Conservation (phyloP, 2,329 filamentous ascomycete species). For the Macrophomina phaseolina region DNA sequence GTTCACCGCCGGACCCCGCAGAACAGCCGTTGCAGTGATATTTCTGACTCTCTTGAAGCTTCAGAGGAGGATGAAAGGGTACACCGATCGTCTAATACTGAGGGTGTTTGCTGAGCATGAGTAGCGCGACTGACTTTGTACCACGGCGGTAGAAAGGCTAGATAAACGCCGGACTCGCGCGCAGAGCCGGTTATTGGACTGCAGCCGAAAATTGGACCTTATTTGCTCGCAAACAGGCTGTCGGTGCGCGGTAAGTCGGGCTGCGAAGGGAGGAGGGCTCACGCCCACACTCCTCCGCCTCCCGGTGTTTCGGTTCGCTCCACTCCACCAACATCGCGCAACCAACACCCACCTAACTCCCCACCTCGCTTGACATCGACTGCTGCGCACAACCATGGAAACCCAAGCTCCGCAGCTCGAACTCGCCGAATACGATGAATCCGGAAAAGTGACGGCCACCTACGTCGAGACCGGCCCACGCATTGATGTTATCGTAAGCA, state of each 20-base stretch:
- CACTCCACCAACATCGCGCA: constrained; percentile 14
- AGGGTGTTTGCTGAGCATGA: background rate
- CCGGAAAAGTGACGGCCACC: constrained; percentile 55
- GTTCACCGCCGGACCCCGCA: background rate
- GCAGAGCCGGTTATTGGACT: background rate
- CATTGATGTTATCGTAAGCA: constrained; percentile 55
- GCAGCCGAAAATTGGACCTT: background rate
- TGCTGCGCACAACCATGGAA: constrained; percentile 2
- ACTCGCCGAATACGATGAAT: constrained; percentile 55
- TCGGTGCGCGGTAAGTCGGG: background rate
- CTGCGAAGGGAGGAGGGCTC: background rate
- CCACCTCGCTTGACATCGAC: constrained; percentile 2
- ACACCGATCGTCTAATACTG: background rate
- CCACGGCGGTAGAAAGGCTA: background rate
- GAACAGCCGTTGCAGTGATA: background rate
- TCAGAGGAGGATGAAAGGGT: background rate
- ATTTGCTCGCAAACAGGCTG: background rate
- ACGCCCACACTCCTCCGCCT: background rate
- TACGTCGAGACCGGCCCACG: constrained; percentile 54
- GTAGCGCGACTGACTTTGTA: background rate
- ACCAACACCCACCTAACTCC: constrained; percentile 1
- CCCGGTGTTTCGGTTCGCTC: constrained; percentile 13
- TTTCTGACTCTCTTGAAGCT: background rate
- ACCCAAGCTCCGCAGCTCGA: constrained; percentile 28
- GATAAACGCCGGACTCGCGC: background rate